phyloP scores from a whole-genome alignment of 495 filamentous ascomycete genomes.

The Haplographium delicatum region DNA sequence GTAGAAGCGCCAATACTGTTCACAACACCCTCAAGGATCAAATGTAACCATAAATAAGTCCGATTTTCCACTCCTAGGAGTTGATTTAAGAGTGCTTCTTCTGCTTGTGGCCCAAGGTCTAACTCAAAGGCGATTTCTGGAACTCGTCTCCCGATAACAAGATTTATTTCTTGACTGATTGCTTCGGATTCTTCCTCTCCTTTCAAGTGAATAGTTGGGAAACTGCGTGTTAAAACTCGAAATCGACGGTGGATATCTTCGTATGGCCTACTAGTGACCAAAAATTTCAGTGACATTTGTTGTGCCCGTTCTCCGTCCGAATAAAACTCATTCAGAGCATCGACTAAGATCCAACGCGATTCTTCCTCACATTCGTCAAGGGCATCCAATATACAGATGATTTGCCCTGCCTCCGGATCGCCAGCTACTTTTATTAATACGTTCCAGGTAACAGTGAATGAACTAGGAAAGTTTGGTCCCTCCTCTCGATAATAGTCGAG shows the following conservation, averaged over 20 bases:
- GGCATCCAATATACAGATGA: conserved; percentile 47
- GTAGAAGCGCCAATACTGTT: background rate
- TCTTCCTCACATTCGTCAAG: conserved; percentile 35
- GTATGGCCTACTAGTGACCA: conserved; percentile 47
- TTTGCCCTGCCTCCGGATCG: conserved; percentile 33
- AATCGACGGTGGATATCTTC: conserved; percentile 34
- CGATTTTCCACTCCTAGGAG: conserved; percentile 12
- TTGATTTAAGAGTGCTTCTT: conserved; percentile 17
- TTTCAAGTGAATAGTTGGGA: conserved; percentile 27
- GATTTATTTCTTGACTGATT: conserved; percentile 26
- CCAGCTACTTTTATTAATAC: conserved; percentile 26
- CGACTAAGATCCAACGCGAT: conserved; percentile 5
- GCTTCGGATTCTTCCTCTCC: conserved; percentile 34
- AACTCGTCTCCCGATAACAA: conserved; percentile 7
- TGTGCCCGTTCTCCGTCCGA: background rate
- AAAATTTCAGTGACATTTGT: conserved; percentile 36
- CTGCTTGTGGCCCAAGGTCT: background rate
- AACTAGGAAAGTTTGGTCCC: background rate
- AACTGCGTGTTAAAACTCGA: conserved; percentile 18
- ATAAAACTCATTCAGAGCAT: conserved; percentile 3
- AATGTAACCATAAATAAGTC: conserved; percentile 24
- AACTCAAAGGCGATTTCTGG: background rate
- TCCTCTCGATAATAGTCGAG: background rate
- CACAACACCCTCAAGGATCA: conserved; percentile 17
- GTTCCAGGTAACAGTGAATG: background rate